Conservation (phyloP, 495 filamentous ascomycete species). For the Xylaria grammica region DNA sequence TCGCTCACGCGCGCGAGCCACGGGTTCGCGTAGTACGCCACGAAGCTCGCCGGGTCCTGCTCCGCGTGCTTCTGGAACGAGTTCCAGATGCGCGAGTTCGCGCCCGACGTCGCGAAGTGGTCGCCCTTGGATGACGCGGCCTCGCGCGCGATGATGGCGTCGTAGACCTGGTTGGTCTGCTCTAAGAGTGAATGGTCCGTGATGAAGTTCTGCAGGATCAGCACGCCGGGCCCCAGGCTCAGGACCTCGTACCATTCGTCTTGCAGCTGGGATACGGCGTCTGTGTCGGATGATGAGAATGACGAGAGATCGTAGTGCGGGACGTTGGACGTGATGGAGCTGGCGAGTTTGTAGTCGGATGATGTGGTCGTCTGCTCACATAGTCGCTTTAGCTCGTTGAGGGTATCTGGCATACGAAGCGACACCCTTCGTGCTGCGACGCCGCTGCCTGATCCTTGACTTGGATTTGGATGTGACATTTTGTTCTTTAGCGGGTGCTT, state of each 20-base stretch:
- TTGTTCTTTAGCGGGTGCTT: too few species aligned
- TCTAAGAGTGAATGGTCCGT: slow-evolving; percentile 36
- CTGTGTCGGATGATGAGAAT: slow-evolving; percentile 31
- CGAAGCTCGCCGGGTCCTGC: slow-evolving; percentile 51
- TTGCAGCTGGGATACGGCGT: slow-evolving; percentile 43
- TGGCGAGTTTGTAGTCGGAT: slow-evolving; percentile 50
- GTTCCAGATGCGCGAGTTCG: slow-evolving; percentile 64
- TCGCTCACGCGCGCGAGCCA: slow-evolving; percentile 52
- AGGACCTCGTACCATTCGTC: slow-evolving; percentile 64
- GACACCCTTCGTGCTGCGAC: slow-evolving; percentile 4
- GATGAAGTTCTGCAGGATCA: slow-evolving; percentile 56
- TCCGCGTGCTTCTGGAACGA: slow-evolving; percentile 60
- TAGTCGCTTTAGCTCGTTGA: slow-evolving; percentile 50
- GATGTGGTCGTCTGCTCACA: slow-evolving; percentile 44
- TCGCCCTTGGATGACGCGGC: slow-evolving; percentile 49
- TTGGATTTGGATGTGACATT: too few species aligned
- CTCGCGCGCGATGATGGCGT: slow-evolving; percentile 52
- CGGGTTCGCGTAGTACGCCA: slow-evolving; percentile 59
- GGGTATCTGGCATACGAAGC: slow-evolving; percentile 17
- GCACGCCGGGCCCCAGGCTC: slow-evolving; percentile 56
- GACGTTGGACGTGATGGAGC: slow-evolving; percentile 49
- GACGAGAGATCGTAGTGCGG: slow-evolving; percentile 55
- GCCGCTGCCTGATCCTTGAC: too few species aligned
- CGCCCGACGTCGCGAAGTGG: slow-evolving; percentile 56
- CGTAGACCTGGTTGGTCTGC: slow-evolving; percentile 48